A percentile compares a stretch with the other conserved stretches of the same genome.
phyloP scores from a whole-genome alignment of 1,139 yeast genomes.

The Suzukiozyma palmioleophila region DNA sequence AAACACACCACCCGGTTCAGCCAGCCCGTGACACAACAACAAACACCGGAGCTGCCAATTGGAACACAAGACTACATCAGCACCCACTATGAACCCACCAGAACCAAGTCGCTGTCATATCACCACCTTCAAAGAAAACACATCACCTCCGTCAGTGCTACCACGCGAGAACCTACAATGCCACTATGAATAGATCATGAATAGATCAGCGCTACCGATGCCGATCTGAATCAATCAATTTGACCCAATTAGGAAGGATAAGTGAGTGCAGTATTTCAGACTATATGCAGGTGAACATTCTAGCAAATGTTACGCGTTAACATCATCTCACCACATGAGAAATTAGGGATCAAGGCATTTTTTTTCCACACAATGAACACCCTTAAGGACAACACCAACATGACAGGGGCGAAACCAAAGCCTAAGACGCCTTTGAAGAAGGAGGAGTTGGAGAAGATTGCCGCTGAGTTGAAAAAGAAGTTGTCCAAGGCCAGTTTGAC shows the following conservation, averaged over 20 bases:
- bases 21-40: too few species aligned
- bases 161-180: too few species aligned
- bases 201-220: too few species aligned
- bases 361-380: not conserved
- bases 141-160: too few species aligned
- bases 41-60: too few species aligned
- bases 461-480: constrained; percentile 41
- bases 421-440: constrained; percentile 38
- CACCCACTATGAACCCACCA: too few species aligned
- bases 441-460: constrained; percentile 45
- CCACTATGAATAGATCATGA: too few species aligned
- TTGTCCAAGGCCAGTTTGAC: constrained; percentile 43
- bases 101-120: too few species aligned
- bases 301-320: constrained; percentile 1
- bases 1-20: too few species aligned
- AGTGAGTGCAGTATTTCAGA: not conserved
- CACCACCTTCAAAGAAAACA: too few species aligned
- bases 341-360: not conserved
- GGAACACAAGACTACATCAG: too few species aligned
- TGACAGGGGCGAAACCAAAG: not conserved
- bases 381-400: constrained; percentile 2
- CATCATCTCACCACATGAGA: not conserved
- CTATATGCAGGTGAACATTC: not conserved
- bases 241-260: constrained; percentile 3
- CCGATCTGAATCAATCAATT: too few species aligned